Evolutionary conservation across 2,329 filamentous ascomycete species (phyloP).

Genomic region (Fusarium anthophilum): DNA sequence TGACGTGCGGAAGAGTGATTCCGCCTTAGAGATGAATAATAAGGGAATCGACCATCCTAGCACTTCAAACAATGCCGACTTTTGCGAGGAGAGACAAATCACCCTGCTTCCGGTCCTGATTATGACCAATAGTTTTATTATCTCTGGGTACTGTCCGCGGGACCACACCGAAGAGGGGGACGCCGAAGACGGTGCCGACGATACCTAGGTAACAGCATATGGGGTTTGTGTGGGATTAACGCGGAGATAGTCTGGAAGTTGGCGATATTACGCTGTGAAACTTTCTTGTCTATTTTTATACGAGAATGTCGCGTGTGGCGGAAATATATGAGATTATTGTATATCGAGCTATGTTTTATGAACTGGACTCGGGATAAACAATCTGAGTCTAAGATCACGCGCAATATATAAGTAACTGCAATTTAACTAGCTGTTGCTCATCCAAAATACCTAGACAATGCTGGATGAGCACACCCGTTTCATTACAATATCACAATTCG

Average conservation of each 20-base stretch:
- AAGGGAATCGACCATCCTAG: not conserved
- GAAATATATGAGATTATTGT: not conserved
- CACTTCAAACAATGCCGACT: conserved; percentile 7
- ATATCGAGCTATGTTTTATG: not conserved
- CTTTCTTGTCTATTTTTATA: not conserved
- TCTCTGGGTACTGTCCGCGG: conserved; percentile 16
- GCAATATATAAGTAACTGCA: not conserved
- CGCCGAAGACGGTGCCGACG: conserved; percentile 35
- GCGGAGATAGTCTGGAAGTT: conserved; percentile 1
- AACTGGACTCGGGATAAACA: not conserved
- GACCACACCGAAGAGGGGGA: conserved; percentile 5
- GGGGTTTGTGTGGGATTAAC: conserved; percentile 13
- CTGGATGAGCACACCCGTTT: not conserved
- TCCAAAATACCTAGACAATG: not conserved
- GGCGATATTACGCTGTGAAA: not conserved
- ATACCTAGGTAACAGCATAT: conserved; percentile 1
- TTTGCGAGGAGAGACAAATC: conserved; percentile 1
- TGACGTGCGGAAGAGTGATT: conserved; percentile 27
- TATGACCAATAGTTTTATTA: conserved; percentile 19
- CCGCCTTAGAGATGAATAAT: conserved; percentile 6
- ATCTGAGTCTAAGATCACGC: not conserved
- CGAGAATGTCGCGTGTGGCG: not conserved
- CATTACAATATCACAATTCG: not conserved
- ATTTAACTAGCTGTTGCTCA: not conserved
- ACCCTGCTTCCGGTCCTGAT: conserved; percentile 3